Evolutionary conservation across 306 rosid species (phyloP), one percentile per base, ranked within the genome.

Genomic region (Quercus engelmannii): DNA sequence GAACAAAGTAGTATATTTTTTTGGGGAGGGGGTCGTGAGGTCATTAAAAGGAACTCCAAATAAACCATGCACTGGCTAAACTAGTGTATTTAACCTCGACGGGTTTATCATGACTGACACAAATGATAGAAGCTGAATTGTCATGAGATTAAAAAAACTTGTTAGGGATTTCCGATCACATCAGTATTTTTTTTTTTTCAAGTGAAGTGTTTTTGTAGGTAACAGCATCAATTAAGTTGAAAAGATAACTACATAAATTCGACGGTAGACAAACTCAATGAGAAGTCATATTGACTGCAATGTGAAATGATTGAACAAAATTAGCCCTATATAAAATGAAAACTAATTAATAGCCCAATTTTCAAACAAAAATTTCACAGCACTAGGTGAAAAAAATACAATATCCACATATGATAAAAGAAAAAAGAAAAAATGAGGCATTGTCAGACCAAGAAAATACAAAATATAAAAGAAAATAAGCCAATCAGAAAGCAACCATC

Each of bases 201-300:
- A 33, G 6, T 33, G 5, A 33, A 33, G 38, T 1, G 6, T 33
- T 33, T 33, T 33, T 5, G 6, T 33, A 33, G 38, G 38, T 33
- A 33, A 5, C 38, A 33, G 6, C 38, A 33, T 94, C 28, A 26
- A 26, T 80, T 90, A 92, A 83, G 85, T 94, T 94, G 84, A 94
- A 86, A 84, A 94, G 86, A 82, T 92, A 94, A 82, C 98, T 92
- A 93, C 90, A 84, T 78, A 72, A 25, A 21, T 20, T 67, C 76
- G 76, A 72, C 57, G 73, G 76, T 69, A 76, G 56, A 62, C 67
- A 63, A 15, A 0, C 14, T 20, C 9, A 14, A 28, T 10, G 38
- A 64, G n/a, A 64, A 58, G 23, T 58, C 26, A 58, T 21, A 58
- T 25, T 33, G 38, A 5, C 38, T 9, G 64, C 30, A 58, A 58